Percentiles rank a stretch among this genome's conserved stretches.
phyloP scores from a whole-genome alignment of 2,329 filamentous ascomycete species.

The Neopestalotiopsis clavispora region DNA sequence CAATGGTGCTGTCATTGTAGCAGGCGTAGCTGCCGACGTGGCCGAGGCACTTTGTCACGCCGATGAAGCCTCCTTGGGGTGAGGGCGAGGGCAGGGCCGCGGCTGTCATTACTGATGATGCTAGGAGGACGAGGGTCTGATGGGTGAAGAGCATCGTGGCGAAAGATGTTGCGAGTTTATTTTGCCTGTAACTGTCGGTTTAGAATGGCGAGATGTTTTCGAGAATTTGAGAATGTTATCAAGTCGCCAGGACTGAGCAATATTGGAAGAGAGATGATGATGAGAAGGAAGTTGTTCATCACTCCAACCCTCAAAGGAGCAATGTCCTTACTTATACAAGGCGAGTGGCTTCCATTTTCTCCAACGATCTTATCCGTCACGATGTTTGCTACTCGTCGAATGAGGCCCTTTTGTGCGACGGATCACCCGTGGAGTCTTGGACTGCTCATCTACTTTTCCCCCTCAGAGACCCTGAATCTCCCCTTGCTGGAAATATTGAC shows the following conservation, averaged over 20 bases:
- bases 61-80: not conserved
- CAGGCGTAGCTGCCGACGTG: not conserved
- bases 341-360: too few species aligned
- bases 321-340: too few species aligned
- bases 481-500: not conserved
- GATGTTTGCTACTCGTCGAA: not conserved
- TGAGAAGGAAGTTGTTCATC: too few species aligned
- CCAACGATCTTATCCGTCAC: not conserved
- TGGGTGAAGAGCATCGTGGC: not conserved
- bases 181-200: not conserved
- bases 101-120: not conserved
- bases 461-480: not conserved
- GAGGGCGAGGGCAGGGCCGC: not conserved
- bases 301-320: too few species aligned
- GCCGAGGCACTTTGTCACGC: not conserved
- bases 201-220: too few species aligned
- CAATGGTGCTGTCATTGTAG: not conserved
- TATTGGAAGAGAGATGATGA: too few species aligned
- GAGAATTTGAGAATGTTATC: too few species aligned
- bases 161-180: not conserved
- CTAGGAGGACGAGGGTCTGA: not conserved
- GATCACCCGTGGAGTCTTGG: not conserved
- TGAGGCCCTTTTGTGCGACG: not conserved
- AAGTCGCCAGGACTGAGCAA: too few species aligned
- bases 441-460: too few species aligned